Conservation (phyloP, 495 filamentous ascomycete genomes). For the Aspergillus asperescens region DNA sequence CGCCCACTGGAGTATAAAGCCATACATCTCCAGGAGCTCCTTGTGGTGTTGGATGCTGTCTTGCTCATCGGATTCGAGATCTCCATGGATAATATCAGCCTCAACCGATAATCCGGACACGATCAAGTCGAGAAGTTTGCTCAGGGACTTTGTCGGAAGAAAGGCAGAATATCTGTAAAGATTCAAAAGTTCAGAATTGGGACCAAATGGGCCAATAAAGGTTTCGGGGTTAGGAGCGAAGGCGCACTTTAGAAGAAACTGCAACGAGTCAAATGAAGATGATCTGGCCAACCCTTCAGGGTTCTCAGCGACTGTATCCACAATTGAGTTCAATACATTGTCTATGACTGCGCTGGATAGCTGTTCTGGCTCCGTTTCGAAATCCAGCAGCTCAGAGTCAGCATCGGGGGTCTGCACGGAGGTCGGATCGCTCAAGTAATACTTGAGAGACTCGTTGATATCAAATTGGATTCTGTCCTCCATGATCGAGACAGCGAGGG, state of each 20-base stretch:
- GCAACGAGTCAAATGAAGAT: conserved; percentile 81
- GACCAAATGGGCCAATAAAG: conserved; percentile 32
- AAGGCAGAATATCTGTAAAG: conserved; percentile 72
- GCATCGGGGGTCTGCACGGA: conserved; percentile 83
- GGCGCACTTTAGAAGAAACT: conserved; percentile 94
- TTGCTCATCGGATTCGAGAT: conserved; percentile 87
- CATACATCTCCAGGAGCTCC: conserved; percentile 87
- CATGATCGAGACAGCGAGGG: conserved; percentile 50
- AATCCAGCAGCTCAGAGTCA: conserved; percentile 76
- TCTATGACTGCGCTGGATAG: conserved; percentile 73
- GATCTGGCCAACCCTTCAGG: conserved; percentile 78
- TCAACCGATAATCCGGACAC: conserved; percentile 91
- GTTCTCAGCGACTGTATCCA: conserved; percentile 87
- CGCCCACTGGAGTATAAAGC: conserved; percentile 91
- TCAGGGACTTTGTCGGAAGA: conserved; percentile 73
- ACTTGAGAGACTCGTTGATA: conserved; percentile 90
- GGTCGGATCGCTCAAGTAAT: conserved; percentile 87
- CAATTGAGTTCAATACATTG: conserved; percentile 80
- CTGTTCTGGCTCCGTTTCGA: conserved; percentile 85
- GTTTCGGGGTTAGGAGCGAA: conserved; percentile 53
- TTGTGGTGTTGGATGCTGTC: conserved; percentile 82
- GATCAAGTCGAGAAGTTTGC: conserved; percentile 89
- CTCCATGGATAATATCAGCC: conserved; percentile 77
- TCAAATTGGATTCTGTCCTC: conserved; percentile 76
- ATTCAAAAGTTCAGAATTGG: conserved; percentile 60